phyloP scores from a whole-genome alignment of 805 yeast species.

The Myxozyma mucilagina region DNA sequence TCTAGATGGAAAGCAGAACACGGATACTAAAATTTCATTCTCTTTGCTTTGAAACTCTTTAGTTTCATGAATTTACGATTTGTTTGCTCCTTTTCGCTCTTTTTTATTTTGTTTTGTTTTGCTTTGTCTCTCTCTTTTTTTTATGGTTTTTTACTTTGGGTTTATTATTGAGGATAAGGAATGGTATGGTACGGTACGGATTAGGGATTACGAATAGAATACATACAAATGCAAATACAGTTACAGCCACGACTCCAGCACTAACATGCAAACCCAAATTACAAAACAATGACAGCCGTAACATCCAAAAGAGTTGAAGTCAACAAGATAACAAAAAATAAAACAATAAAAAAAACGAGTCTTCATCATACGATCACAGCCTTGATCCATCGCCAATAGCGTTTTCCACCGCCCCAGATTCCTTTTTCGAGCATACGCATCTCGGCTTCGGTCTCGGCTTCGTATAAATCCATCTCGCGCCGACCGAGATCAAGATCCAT shows the following conservation, averaged over 20 bases:
- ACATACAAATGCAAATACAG: neutral
- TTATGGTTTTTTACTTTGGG: too few species aligned
- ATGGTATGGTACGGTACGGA: too few species aligned
- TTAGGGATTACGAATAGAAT: neutral
- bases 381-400: conserved; percentile 13
- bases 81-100: neutral
- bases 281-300: neutral
- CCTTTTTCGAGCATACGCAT: conserved; percentile 22
- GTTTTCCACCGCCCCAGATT: conserved; percentile 13
- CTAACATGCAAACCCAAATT: neutral
- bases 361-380: conserved; percentile 5
- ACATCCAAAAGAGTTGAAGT: neutral
- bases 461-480: conserved; percentile 70
- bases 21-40: neutral
- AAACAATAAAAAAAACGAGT: neutral
- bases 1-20: conserved; percentile 2
- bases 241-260: neutral
- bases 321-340: neutral
- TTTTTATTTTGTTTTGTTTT: neutral
- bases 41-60: neutral
- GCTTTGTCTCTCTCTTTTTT: too few species aligned
- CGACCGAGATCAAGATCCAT: conserved; percentile 82
- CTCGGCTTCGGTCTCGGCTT: conserved; percentile 30
- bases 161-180: too few species aligned
- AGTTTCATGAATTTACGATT: neutral